Percentiles rank a stretch among this genome's conserved stretches.
phyloP scores from a whole-genome alignment of 192 early-diverging fungal species.

The Backusella australiensis region DNA sequence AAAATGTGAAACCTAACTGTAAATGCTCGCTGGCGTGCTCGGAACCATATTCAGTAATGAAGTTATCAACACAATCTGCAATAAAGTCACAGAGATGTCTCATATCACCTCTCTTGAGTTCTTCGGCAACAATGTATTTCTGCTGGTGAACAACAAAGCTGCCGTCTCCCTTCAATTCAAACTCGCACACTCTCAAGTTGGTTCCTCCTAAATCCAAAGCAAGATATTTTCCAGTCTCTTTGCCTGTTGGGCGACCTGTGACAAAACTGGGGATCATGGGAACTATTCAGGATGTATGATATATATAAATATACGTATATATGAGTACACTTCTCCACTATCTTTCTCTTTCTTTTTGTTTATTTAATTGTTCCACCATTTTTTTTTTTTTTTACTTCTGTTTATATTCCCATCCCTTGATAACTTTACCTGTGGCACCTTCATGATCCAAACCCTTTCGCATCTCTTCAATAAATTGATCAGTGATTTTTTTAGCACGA shows the following conservation, averaged over 20 bases:
- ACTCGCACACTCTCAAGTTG: constrained; percentile 90
- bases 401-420: background rate
- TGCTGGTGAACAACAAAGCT: constrained; percentile 72
- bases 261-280: constrained; percentile 92
- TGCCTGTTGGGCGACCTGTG: constrained; percentile 74
- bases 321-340: background rate
- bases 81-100: constrained; percentile 78
- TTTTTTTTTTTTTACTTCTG: too few species aligned
- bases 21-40: constrained; percentile 40
- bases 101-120: constrained; percentile 57
- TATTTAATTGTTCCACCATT: background rate
- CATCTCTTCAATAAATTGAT: constrained; percentile 35
- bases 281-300: constrained; percentile 25
- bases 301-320: background rate
- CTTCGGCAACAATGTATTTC: constrained; percentile 68
- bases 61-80: constrained; percentile 77
- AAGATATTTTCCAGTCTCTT: constrained; percentile 84
- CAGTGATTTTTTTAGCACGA: constrained; percentile 11
- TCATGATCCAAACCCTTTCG: constrained; percentile 27
- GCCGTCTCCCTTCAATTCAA: constrained; percentile 74
- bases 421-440: constrained; percentile 32
- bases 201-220: constrained; percentile 95
- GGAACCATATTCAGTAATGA: constrained; percentile 61
- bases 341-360: background rate
- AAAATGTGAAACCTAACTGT: constrained; percentile 93